phyloP scores from a whole-genome alignment of 768 basidiomycete genomes.

The Pleurotus salmoneostramineus region DNA sequence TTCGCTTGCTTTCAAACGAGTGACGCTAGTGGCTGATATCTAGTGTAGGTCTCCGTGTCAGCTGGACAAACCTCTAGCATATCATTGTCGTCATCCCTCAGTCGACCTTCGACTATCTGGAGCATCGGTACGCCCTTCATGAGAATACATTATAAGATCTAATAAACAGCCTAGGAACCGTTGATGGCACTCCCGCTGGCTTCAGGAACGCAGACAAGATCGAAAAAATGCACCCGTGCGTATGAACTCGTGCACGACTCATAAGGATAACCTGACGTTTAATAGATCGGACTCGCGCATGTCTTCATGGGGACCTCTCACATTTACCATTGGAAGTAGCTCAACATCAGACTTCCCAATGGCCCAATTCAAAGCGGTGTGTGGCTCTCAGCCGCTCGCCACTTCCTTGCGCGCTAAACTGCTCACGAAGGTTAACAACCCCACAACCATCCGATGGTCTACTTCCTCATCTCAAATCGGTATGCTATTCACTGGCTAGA shows the following conservation, averaged over 20 bases:
- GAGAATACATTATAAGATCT: too few species aligned
- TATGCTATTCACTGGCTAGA: conserved; percentile 7
- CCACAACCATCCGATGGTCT: conserved; percentile 38
- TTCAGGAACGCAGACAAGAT: conserved; percentile 50
- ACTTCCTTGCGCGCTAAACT: neutral
- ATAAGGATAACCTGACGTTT: neutral
- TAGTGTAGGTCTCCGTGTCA: conserved; percentile 21
- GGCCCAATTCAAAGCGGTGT: conserved; percentile 42
- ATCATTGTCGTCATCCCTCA: conserved; percentile 26
- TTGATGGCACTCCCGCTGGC: conserved; percentile 41
- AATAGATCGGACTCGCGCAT: conserved; percentile 41
- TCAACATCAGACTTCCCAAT: conserved; percentile 40
- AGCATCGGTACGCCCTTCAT: conserved; percentile 28
- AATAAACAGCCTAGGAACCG: conserved; percentile 24
- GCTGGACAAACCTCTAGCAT: conserved; percentile 34
- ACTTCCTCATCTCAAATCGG: conserved; percentile 39
- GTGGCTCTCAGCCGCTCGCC: neutral
- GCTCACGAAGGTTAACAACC: conserved; percentile 31
- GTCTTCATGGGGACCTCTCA: conserved; percentile 42
- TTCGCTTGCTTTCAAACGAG: neutral
- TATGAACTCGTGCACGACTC: conserved; percentile 1
- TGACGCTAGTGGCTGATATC: neutral
- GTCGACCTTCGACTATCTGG: conserved; percentile 35
- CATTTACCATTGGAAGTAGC: conserved; percentile 38
- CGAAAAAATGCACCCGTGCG: conserved; percentile 44